Evolutionary conservation across 2,329 filamentous ascomycete genomes (phyloP).

Genomic region (Neopestalotiopsis sp.): DNA sequence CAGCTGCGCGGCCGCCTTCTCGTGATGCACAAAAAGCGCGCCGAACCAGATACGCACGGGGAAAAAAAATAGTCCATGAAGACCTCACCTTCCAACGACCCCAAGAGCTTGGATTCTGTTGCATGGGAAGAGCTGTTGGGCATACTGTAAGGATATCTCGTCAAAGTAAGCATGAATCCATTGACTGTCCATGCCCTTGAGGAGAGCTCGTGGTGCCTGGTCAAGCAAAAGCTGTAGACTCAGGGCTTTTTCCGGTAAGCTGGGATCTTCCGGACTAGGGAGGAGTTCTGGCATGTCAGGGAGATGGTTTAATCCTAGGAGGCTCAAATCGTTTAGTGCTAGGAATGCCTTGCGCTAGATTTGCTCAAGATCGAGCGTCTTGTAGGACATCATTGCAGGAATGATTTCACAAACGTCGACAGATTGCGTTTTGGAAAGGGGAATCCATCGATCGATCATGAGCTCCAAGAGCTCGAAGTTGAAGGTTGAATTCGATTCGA

Average conservation of each 20-base stretch:
- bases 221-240: conserved; percentile 34
- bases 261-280: conserved; percentile 23
- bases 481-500: conserved; percentile 20
- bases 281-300: conserved; percentile 31
- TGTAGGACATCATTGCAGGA: conserved; percentile 20
- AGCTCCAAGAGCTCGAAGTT: conserved; percentile 24
- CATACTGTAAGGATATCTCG: conserved; percentile 25
- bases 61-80: conserved; percentile 32
- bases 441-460: conserved; percentile 20
- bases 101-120: conserved; percentile 25
- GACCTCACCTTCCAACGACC: conserved; percentile 23
- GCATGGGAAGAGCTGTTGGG: conserved; percentile 21
- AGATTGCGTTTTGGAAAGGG: conserved; percentile 22
- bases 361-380: conserved; percentile 3
- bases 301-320: conserved; percentile 27
- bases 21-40: conserved; percentile 32
- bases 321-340: conserved; percentile 28
- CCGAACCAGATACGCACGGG: conserved; percentile 29
- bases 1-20: conserved; percentile 22
- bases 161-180: conserved; percentile 34
- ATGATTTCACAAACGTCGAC: conserved; percentile 26
- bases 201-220: conserved; percentile 30
- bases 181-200: conserved; percentile 29
- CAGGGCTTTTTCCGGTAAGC: conserved; percentile 31
- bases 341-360: conserved; percentile 22